Conservation (phyloP, 2,329 filamentous ascomycete genomes). For the Mollisia scopiformis region DNA sequence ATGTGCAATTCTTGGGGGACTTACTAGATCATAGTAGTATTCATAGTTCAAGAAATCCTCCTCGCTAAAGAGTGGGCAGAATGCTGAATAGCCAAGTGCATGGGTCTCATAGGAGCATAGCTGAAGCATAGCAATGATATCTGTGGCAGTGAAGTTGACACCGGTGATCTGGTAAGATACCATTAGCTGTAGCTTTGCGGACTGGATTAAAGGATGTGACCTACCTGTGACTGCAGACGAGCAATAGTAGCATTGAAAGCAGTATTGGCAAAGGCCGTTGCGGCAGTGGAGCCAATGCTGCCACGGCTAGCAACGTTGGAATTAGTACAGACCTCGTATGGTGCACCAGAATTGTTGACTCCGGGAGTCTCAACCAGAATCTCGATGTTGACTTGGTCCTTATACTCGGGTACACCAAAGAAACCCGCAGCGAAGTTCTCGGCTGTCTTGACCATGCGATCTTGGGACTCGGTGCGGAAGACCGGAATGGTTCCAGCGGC, state of each 20-base stretch:
- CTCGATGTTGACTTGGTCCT: constrained; percentile 18
- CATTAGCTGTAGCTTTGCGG: background rate
- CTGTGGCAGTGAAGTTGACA: constrained; percentile 15
- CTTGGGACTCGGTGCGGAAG: constrained; percentile 36
- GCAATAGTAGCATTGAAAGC: constrained; percentile 16
- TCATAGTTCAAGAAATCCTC: constrained; percentile 47
- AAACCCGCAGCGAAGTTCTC: constrained; percentile 20
- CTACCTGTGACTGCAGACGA: constrained; percentile 17
- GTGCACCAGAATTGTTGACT: constrained; percentile 17
- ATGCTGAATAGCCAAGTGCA: constrained; percentile 46
- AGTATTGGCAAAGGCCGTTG: constrained; percentile 4
- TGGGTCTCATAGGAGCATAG: constrained; percentile 25
- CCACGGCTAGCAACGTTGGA: constrained; percentile 9
- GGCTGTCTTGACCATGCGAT: constrained; percentile 19
- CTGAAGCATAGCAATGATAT: constrained; percentile 19
- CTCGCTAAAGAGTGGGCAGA: constrained; percentile 45
- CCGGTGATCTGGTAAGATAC: constrained; percentile 9
- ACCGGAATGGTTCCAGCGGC: constrained; percentile 42
- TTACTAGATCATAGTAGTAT: constrained; percentile 44
- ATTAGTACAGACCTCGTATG: constrained; percentile 16
- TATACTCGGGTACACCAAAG: constrained; percentile 19
- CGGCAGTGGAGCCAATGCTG: constrained; percentile 14
- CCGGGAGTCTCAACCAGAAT: constrained; percentile 15
- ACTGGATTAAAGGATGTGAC: background rate
- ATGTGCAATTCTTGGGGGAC: background rate